A percentile compares a stretch with the other conserved stretches of the same genome.
Evolutionary conservation across 768 basidiomycete genomes (phyloP).

Genomic region (Asterophora lycoperdoides): DNA sequence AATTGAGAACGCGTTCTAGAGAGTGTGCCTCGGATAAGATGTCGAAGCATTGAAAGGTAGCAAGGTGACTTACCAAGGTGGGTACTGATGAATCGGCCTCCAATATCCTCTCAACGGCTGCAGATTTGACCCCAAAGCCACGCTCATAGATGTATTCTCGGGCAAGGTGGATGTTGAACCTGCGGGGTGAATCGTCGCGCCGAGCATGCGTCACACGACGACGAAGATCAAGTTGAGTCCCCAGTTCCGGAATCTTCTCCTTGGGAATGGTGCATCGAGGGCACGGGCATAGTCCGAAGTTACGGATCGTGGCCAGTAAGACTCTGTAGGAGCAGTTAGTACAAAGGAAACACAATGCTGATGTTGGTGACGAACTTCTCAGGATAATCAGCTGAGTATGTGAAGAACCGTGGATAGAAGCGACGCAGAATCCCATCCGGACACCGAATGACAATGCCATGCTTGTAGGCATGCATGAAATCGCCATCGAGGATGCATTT

Average conservation of each 20-base stretch:
- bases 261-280: constrained; percentile 15
- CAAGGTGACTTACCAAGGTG: neutral
- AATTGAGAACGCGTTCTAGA: neutral
- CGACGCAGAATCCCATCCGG: constrained; percentile 19
- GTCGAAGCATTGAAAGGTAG: neutral
- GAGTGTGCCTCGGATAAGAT: neutral
- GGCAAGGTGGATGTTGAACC: neutral
- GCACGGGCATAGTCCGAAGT: constrained; percentile 17
- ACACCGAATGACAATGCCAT: constrained; percentile 22
- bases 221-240: constrained; percentile 1
- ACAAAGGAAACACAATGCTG: too few species aligned
- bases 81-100: neutral
- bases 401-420: constrained; percentile 25
- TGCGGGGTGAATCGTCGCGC: neutral
- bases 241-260: constrained; percentile 5
- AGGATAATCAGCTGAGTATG: constrained; percentile 29
- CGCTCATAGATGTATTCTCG: neutral
- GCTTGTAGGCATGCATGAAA: constrained; percentile 21
- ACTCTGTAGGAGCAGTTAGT: constrained; percentile 11
- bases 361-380: constrained; percentile 20
- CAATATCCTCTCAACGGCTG: neutral
- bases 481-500: constrained; percentile 18
- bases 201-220: neutral
- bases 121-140: neutral
- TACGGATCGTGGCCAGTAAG: constrained; percentile 17